Evolutionary conservation across 805 yeast species (phyloP).

Genomic region (Priceomyces melissophilus): DNA sequence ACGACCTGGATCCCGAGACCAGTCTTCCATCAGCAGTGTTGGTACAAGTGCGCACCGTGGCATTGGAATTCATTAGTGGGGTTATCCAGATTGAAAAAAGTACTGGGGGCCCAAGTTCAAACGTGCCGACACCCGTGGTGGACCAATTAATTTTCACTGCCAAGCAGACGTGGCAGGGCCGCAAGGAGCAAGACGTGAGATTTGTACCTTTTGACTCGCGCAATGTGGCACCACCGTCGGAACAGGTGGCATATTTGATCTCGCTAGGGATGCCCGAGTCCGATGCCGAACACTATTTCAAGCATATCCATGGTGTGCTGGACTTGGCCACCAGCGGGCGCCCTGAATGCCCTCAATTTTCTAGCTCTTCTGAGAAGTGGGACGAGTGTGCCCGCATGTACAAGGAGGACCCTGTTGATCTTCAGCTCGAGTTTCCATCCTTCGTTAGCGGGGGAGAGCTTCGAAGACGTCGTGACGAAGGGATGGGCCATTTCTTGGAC

Average conservation of each 20-base stretch:
- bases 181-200: conserved; percentile 30
- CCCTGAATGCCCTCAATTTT: conserved; percentile 19
- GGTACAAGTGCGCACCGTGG: conserved; percentile 40
- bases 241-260: conserved; percentile 23
- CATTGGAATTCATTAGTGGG: conserved; percentile 36
- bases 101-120: not conserved
- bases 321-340: conserved; percentile 9
- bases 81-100: conserved; percentile 20
- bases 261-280: conserved; percentile 19
- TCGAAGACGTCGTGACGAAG: conserved; percentile 5
- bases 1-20: conserved; percentile 13
- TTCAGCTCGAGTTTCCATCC: conserved; percentile 11
- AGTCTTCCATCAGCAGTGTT: conserved; percentile 23
- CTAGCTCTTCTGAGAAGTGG: conserved; percentile 14
- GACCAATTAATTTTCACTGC: conserved; percentile 45
- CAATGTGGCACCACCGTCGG: conserved; percentile 39
- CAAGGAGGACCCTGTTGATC: conserved; percentile 6
- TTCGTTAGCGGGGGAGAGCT: conserved; percentile 8
- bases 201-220: conserved; percentile 30
- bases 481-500: conserved; percentile 7
- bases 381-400: conserved; percentile 8
- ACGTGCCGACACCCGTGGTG: conserved; percentile 35
- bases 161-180: conserved; percentile 36
- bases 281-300: conserved; percentile 27
- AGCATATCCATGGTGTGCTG: conserved; percentile 16